phyloP scores from a whole-genome alignment of 2,329 filamentous ascomycete species.

The Leptosphaerulina australis region DNA sequence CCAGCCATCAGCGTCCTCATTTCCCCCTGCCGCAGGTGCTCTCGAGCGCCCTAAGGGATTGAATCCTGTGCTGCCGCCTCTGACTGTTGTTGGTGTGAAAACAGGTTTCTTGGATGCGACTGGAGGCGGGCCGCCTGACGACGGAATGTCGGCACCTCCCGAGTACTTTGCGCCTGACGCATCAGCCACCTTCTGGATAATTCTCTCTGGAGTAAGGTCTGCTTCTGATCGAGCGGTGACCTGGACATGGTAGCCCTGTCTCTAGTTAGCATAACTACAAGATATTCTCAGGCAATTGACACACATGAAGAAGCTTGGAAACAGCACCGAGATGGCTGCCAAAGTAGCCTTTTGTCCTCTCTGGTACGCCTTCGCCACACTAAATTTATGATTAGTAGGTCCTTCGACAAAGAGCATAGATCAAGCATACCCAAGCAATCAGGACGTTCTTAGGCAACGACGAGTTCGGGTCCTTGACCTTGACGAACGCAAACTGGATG shows the following conservation, averaged over 20 bases:
- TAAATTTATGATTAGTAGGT: constrained; percentile 32
- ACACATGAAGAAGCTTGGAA: constrained; percentile 83
- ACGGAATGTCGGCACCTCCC: constrained; percentile 63
- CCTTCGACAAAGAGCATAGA: neutral
- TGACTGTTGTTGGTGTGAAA: constrained; percentile 77
- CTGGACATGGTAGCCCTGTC: constrained; percentile 89
- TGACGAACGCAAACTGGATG: constrained; percentile 95
- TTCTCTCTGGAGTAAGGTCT: constrained; percentile 84
- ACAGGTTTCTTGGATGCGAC: constrained; percentile 86
- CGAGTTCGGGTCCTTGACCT: constrained; percentile 94
- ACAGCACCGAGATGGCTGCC: constrained; percentile 91
- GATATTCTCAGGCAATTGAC: constrained; percentile 25
- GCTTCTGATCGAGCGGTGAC: constrained; percentile 91
- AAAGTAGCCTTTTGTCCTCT: constrained; percentile 97
- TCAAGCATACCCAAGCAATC: constrained; percentile 74
- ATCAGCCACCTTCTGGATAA: constrained; percentile 92
- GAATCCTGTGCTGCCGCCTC: constrained; percentile 61
- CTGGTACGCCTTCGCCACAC: constrained; percentile 97
- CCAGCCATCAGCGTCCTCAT: constrained; percentile 87
- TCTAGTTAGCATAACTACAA: constrained; percentile 26
- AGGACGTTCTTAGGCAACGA: constrained; percentile 88
- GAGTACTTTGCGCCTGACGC: constrained; percentile 95
- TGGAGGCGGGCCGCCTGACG: constrained; percentile 66
- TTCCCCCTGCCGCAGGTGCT: constrained; percentile 59
- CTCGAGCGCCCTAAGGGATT: constrained; percentile 73